phyloP scores from a whole-genome alignment of 768 basidiomycete genomes.

The Tricholoma sp. region DNA sequence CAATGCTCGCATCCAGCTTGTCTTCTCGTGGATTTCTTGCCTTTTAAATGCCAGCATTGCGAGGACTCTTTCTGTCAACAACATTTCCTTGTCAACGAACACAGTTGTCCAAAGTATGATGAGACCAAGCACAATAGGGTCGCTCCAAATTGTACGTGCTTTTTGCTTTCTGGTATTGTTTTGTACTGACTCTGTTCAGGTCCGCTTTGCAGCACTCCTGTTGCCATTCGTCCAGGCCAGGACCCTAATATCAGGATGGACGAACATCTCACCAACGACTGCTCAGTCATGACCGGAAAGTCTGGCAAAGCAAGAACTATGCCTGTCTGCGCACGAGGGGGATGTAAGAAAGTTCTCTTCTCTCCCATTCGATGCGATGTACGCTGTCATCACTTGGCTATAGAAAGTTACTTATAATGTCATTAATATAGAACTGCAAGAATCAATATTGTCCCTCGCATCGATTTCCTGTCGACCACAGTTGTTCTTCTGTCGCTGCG shows the following conservation, averaged over 20 bases:
- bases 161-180: not conserved
- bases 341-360: slow-evolving; percentile 71
- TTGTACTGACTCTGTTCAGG: slow-evolving; percentile 32
- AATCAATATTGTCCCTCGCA: slow-evolving; percentile 74
- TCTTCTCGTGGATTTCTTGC: slow-evolving; percentile 75
- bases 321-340: slow-evolving; percentile 55
- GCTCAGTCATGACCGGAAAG: slow-evolving; percentile 65
- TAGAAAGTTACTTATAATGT: not conserved
- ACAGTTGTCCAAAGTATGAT: slow-evolving; percentile 68
- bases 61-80: slow-evolving; percentile 66
- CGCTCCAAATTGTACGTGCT: slow-evolving; percentile 66
- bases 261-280: slow-evolving; percentile 60
- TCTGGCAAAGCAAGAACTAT: slow-evolving; percentile 36
- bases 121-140: slow-evolving; percentile 67
- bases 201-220: slow-evolving; percentile 71
- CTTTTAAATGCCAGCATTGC: slow-evolving; percentile 85
- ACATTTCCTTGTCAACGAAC: slow-evolving; percentile 68
- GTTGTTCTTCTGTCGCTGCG: slow-evolving; percentile 32
- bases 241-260: slow-evolving; percentile 85
- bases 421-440: slow-evolving; percentile 50
- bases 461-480: slow-evolving; percentile 74
- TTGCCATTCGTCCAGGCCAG: slow-evolving; percentile 70
- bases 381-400: slow-evolving; percentile 23
- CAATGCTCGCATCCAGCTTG: slow-evolving; percentile 69
- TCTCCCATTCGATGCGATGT: slow-evolving; percentile 73